phyloP scores from a whole-genome alignment of 2,329 filamentous ascomycete genomes.

The Penicillium digitatum region DNA sequence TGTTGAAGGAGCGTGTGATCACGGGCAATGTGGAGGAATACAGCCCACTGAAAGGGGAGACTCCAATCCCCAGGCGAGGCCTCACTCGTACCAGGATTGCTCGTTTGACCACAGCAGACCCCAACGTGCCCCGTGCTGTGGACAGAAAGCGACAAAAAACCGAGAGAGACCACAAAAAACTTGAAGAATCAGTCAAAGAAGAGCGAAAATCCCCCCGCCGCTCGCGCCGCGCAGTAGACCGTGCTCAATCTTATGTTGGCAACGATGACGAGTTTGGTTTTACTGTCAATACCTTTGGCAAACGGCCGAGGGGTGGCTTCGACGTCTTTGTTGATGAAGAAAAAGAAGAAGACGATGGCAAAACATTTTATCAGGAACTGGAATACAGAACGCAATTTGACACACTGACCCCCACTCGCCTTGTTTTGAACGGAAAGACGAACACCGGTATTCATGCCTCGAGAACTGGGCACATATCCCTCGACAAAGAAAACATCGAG shows the following conservation, averaged over 20 bases:
- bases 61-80: constrained; percentile 39
- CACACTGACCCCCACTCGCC: constrained; percentile 20
- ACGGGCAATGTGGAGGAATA: constrained; percentile 49
- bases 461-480: constrained; percentile 7
- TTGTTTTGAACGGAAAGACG: constrained; percentile 22
- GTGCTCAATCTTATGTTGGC: constrained; percentile 20
- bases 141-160: constrained; percentile 27
- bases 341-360: background rate
- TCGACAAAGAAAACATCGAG: constrained; percentile 41
- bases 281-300: constrained; percentile 28
- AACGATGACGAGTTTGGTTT: constrained; percentile 36
- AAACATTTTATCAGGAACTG: constrained; percentile 9
- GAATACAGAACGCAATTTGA: constrained; percentile 4
- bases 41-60: constrained; percentile 46
- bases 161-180: constrained; percentile 7
- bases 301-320: constrained; percentile 31
- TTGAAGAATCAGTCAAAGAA: constrained; percentile 14
- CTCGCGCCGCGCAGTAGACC: constrained; percentile 16
- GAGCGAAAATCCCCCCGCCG: constrained; percentile 19
- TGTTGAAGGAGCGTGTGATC: constrained; percentile 45
- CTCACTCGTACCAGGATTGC: constrained; percentile 25
- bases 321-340: constrained; percentile 38
- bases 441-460: constrained; percentile 13
- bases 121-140: constrained; percentile 31
- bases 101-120: constrained; percentile 30